A percentile compares a stretch with the other conserved stretches of the same genome.
Evolutionary conservation across 1,139 yeast species (phyloP).

Genomic region (Chernovozyma sophiae-reginae): DNA sequence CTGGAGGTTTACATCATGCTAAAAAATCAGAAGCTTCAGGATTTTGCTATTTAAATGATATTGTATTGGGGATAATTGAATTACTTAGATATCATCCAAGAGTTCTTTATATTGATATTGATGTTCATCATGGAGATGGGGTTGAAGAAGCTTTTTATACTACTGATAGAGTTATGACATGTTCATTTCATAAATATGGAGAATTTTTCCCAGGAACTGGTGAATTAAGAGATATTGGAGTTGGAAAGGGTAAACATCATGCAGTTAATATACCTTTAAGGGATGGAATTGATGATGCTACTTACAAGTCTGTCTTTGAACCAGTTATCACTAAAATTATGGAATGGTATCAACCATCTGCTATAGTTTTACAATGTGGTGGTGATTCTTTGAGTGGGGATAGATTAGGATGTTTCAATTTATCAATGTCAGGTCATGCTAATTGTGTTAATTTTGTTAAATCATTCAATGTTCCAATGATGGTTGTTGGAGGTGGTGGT

Average conservation of each 20-base stretch:
- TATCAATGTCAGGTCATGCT: slow-evolving; percentile 92
- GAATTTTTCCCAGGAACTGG: slow-evolving; percentile 98
- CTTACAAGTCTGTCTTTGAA: slow-evolving; percentile 82
- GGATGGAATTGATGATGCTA: slow-evolving; percentile 89
- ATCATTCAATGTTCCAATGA: slow-evolving; percentile 80
- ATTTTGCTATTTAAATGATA: slow-evolving; percentile 81
- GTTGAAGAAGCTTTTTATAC: slow-evolving; percentile 97
- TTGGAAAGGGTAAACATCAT: slow-evolving; percentile 84
- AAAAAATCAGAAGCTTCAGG: slow-evolving; percentile 95
- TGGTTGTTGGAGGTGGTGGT: slow-evolving; percentile 97
- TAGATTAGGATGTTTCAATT: slow-evolving; percentile 85
- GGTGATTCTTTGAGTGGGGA: slow-evolving; percentile 93
- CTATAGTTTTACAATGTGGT: slow-evolving; percentile 87
- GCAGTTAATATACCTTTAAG: slow-evolving; percentile 86
- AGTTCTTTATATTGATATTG: slow-evolving; percentile 93
- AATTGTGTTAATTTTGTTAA: slow-evolving; percentile 90
- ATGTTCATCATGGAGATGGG: slow-evolving; percentile 98
- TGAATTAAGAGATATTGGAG: slow-evolving; percentile 81
- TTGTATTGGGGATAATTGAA: slow-evolving; percentile 87
- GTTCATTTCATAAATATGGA: slow-evolving; percentile 95
- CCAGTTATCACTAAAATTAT: slow-evolving; percentile 77
- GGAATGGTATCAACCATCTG: slow-evolving; percentile 94
- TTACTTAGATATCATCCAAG: slow-evolving; percentile 87
- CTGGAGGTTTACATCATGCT: slow-evolving; percentile 97
- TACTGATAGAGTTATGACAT: slow-evolving; percentile 95